phyloP scores from a whole-genome alignment of 23 red algal genomes.

The Gracilaria gracilis region DNA sequence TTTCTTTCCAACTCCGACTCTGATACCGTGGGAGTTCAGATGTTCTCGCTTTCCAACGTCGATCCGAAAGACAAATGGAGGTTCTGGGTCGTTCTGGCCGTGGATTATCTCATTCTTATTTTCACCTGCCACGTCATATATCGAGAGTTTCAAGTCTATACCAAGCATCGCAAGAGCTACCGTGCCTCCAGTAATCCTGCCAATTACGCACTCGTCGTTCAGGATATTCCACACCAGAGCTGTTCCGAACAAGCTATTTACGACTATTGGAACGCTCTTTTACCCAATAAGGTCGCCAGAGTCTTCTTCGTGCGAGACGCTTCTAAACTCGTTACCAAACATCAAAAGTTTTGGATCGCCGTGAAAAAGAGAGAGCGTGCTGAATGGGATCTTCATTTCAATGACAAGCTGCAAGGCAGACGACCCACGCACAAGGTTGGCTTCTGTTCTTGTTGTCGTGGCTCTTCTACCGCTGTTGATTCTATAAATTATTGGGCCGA shows the following conservation, averaged over 20 bases:
- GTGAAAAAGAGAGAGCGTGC: conserved; percentile 69
- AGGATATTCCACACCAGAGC: conserved; percentile 54
- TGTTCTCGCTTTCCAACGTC: conserved; percentile 66
- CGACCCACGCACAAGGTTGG: conserved; percentile 71
- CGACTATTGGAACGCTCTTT: conserved; percentile 70
- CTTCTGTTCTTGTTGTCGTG: conserved; percentile 57
- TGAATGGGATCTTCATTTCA: conserved; percentile 60
- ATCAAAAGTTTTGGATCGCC: conserved; percentile 65
- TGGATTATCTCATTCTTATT: conserved; percentile 31
- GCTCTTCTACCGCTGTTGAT: conserved; percentile 15
- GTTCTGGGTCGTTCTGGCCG: conserved; percentile 49
- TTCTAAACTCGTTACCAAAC: conserved; percentile 39
- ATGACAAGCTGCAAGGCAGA: conserved; percentile 42
- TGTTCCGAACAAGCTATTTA: conserved; percentile 50
- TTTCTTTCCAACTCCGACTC: not conserved
- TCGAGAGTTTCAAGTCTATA: conserved; percentile 49
- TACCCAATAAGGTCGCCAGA: conserved; percentile 51
- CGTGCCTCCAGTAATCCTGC: conserved; percentile 52
- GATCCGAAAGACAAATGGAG: conserved; percentile 48
- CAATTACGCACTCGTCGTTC: conserved; percentile 71
- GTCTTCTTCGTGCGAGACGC: conserved; percentile 54
- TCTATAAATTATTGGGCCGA: conserved; percentile 77
- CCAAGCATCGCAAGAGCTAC: conserved; percentile 48
- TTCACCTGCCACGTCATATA: conserved; percentile 26
- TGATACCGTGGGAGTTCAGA: conserved; percentile 56